Conservation (phyloP, 2,329 filamentous ascomycete species). For the Phialocephala subalpina region DNA sequence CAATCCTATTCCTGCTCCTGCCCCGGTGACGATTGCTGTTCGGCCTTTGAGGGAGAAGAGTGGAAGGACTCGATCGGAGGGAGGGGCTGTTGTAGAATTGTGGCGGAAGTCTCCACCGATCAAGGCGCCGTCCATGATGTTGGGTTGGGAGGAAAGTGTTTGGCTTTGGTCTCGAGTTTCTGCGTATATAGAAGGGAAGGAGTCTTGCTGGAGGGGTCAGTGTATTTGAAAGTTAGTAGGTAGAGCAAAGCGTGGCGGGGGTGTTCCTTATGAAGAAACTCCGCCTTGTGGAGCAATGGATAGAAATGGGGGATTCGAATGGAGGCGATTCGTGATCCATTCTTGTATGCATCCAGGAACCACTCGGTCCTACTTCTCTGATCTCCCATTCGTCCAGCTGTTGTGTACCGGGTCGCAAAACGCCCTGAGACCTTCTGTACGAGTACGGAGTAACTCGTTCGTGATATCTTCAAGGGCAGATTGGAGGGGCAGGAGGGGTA, state of each 20-base stretch:
- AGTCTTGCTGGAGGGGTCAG: neutral
- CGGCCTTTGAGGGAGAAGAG: slow-evolving; percentile 67
- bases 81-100: slow-evolving; percentile 59
- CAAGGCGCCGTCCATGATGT: slow-evolving; percentile 33
- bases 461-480: neutral
- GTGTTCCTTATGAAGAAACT: neutral
- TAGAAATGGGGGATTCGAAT: neutral
- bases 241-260: slow-evolving; percentile 2
- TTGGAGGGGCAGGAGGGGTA: slow-evolving; percentile 20
- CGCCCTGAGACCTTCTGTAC: neutral
- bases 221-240: neutral
- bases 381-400: neutral
- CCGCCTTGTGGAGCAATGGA: neutral
- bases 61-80: slow-evolving; percentile 60
- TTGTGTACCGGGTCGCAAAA: neutral
- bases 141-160: neutral
- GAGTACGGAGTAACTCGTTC: too few species aligned
- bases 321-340: neutral
- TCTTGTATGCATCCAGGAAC: neutral
- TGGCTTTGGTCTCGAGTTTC: neutral
- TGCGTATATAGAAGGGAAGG: neutral
- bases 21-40: slow-evolving; percentile 59
- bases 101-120: slow-evolving; percentile 60
- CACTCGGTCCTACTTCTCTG: neutral
- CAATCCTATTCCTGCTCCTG: slow-evolving; percentile 53